Conservation (phyloP, 2,329 filamentous ascomycete genomes). For the Alternaria triticina region DNA sequence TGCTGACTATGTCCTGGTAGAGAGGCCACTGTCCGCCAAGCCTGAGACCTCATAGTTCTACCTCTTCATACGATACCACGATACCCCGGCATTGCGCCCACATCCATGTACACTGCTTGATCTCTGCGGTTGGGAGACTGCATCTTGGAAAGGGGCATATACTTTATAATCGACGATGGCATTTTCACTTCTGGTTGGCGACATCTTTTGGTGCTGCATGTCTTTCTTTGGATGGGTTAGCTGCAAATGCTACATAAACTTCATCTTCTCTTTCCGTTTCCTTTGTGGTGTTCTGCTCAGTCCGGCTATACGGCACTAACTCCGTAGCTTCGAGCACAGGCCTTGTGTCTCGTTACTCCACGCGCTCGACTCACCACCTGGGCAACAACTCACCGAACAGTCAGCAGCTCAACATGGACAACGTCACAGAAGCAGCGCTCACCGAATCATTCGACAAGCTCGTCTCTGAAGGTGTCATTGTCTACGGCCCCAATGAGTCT, state of each 20-base stretch:
- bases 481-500: slow-evolving; percentile 31
- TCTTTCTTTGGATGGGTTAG: slow-evolving; percentile 12
- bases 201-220: slow-evolving; percentile 1
- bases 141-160: slow-evolving; percentile 9
- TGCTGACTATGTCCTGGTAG: slow-evolving; percentile 48
- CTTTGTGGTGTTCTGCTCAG: not conserved
- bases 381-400: not conserved
- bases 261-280: not conserved
- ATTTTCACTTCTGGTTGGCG: slow-evolving; percentile 5
- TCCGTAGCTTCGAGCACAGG: slow-evolving; percentile 11
- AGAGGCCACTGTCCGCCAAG: slow-evolving; percentile 36
- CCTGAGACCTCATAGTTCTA: slow-evolving; percentile 18
- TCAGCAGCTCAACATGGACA: slow-evolving; percentile 12
- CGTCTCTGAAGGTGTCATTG: slow-evolving; percentile 29
- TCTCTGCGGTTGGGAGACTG: slow-evolving; percentile 5
- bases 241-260: slow-evolving; percentile 11
- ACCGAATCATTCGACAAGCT: slow-evolving; percentile 32
- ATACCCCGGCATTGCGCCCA: slow-evolving; percentile 15
- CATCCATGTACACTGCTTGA: slow-evolving; percentile 4
- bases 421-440: slow-evolving; percentile 19
- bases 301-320: slow-evolving; percentile 8
- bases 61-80: slow-evolving; percentile 14
- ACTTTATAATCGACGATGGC: slow-evolving; percentile 9
- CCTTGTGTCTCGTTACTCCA: slow-evolving; percentile 5
- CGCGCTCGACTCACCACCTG: slow-evolving; percentile 9